These are phyloP conservation scores for Hymenochaete sp. DNA, from an alignment of 1,284 basidiomycete genomes.

Conservation along the genomic window DNA sequence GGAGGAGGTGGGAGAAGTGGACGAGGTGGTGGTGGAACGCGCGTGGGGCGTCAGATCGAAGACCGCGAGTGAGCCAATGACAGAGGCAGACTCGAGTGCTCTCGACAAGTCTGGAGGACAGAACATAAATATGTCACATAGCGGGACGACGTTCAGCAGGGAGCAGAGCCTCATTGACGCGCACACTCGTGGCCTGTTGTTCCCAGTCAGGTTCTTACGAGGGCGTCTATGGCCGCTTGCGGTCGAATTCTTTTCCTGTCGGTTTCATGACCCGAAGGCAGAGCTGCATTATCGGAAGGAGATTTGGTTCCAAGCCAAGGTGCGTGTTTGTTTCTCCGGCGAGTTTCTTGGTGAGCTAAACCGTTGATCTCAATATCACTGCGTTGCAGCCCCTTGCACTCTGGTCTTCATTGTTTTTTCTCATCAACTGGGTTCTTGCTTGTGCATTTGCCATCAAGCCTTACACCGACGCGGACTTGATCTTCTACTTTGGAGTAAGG, in stretches of 20 bases:
- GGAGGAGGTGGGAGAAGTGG: constrained; percentile 35
- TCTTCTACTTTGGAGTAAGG: constrained; percentile 49
- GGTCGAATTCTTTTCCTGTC: constrained; percentile 44
- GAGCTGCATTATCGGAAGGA: constrained; percentile 50
- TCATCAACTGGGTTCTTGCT: constrained; percentile 64
- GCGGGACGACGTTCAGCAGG: constrained; percentile 26
- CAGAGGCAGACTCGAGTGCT: constrained; percentile 33
- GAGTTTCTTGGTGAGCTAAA: constrained; percentile 2
- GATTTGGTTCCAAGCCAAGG: constrained; percentile 45
- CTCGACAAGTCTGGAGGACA: constrained; percentile 36
- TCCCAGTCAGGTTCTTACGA: constrained; percentile 28
- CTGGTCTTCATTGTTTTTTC: constrained; percentile 57
- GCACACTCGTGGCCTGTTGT: constrained; percentile 22
- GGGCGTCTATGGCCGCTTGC: constrained; percentile 35
- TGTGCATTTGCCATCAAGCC: constrained; percentile 43
- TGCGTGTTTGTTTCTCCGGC: constrained; percentile 17
- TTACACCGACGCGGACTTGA: constrained; percentile 41
- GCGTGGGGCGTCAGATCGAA: constrained; percentile 48
- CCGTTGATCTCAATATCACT: no score
- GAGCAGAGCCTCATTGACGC: constrained; percentile 31
- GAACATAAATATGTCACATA: constrained; percentile 25
- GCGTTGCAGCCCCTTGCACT: constrained; percentile 43
- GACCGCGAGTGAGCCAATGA: no score
- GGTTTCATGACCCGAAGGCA: constrained; percentile 48
- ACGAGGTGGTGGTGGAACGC: constrained; percentile 67